Base-by-base conservation (phyloP, 2,329 filamentous ascomycete species). In the Nemania sp. region DNA sequence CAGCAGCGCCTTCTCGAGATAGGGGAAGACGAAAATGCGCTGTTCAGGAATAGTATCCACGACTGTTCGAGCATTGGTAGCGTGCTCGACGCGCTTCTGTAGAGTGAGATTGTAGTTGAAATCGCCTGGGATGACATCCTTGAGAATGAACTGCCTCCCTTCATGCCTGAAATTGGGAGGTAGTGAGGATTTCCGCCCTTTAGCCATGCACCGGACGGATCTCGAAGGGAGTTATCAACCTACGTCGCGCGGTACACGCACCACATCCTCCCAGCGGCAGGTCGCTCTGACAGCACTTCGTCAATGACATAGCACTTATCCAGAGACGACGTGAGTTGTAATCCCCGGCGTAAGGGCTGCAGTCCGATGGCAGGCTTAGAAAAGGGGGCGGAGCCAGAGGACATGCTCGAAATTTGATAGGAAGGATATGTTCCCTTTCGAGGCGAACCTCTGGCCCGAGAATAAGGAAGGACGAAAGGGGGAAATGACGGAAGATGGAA, bases 201-300 rank as follows among this genome's bases (percentile, higher is more conserved):
- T 52, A 43, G 49, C 36, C 43, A 52, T 52, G 26, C 49, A 37
- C 43, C 36, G 42, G 49, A 41, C 20, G 47, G 23, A 42, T 52
- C 49, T 47, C 15, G n/a, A 36, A 47, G 49, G 49, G 47, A 36
- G 47, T 26, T 42, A 37, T 42, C 36, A 42, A 47, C 42, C 36
- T 52, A 52, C 49, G 43, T 42, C 22, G 49, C 49, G 36, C 49
- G 49, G 42, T 52, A 52, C 36, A 47, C 49, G 47, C 42, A 47
- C 43, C 49, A 47, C 34, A 52, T 52, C 42, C 42, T 52, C 43
- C 51, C 45, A 48, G 28, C 44, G 37, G 42, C 41, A 61, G 31
- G 51, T 19, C 41, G 42, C 57, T 50, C 60, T 44, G 55, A 50
- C 37, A 49, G 49, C 33, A 47, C 54, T 45, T 54, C 51, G 30